phyloP scores from a whole-genome alignment of 495 filamentous ascomycete genomes.

The Hypoxylon subgilvum region DNA sequence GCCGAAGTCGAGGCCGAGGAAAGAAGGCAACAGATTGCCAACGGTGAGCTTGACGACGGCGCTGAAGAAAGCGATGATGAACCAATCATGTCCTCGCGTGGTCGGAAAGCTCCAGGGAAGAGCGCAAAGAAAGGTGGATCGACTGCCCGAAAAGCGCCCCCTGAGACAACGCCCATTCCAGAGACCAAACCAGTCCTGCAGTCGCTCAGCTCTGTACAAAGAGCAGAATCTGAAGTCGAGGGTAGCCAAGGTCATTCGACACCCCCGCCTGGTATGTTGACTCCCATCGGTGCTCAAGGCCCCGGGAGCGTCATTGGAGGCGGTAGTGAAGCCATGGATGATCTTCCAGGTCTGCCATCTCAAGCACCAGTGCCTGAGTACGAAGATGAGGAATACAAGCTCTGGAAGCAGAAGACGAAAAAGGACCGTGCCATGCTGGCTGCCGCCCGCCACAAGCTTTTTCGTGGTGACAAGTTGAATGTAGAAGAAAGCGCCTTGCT shows the following conservation, averaged over 20 bases:
- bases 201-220: constrained; percentile 57
- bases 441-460: constrained; percentile 77
- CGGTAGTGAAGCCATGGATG: too few relatives aligned
- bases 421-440: constrained; percentile 91
- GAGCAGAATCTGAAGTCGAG: constrained; percentile 60
- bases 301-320: too few relatives aligned
- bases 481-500: constrained; percentile 85
- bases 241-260: constrained; percentile 86
- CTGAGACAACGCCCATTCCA: constrained; percentile 76
- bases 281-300: constrained; percentile 81
- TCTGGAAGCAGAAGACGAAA: constrained; percentile 98
- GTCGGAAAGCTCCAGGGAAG: constrained; percentile 87
- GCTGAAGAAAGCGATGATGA: constrained; percentile 95
- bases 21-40: constrained; percentile 77
- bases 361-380: too few relatives aligned
- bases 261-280: constrained; percentile 75
- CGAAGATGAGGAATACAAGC: constrained; percentile 90
- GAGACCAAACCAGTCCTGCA: constrained; percentile 66
- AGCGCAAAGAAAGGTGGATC: constrained; percentile 71
- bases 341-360: too few relatives aligned
- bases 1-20: constrained; percentile 98
- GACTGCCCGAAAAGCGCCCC: constrained; percentile 90
- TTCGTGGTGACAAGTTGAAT: constrained; percentile 83
- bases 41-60: constrained; percentile 76
- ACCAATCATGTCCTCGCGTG: constrained; percentile 95